Conservation (phyloP, 2,329 filamentous ascomycete genomes). For the Zymoseptoria crescenta region DNA sequence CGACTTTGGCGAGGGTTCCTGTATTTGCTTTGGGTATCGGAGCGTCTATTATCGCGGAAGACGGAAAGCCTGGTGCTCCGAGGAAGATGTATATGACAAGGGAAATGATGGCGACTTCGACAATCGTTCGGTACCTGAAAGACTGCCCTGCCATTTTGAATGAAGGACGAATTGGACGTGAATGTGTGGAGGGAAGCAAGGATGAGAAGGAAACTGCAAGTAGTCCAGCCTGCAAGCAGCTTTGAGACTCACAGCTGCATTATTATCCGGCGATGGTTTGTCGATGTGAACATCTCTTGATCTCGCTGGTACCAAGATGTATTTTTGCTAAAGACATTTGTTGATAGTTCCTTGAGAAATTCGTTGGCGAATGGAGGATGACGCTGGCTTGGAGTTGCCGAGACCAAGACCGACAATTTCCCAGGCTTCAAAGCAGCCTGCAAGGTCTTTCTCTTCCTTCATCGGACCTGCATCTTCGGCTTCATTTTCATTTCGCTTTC, state of each 20-base stretch:
- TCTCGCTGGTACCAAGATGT: too few relatives aligned
- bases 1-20: slow-evolving; percentile 20
- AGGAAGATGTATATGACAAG: slow-evolving; percentile 27
- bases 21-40: slow-evolving; percentile 7
- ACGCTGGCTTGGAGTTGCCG: too few relatives aligned
- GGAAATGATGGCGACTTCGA: slow-evolving; percentile 27
- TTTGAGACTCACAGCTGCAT: not conserved
- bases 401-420: too few relatives aligned
- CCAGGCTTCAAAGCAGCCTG: too few relatives aligned
- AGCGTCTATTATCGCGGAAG: not conserved
- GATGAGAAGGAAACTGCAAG: not conserved
- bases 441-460: too few relatives aligned
- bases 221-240: not conserved
- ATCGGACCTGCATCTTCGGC: too few relatives aligned
- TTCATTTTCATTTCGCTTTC: too few relatives aligned
- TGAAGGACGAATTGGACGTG: not conserved
- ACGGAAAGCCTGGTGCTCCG: slow-evolving; percentile 22
- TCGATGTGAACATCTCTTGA: not conserved
- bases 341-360: not conserved
- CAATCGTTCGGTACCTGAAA: slow-evolving; percentile 23
- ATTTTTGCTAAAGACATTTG: not conserved
- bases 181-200: not conserved
- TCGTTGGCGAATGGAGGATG: too few relatives aligned
- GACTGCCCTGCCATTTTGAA: slow-evolving; percentile 3
- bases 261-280: not conserved